Evolutionary conservation across 148 eudicot genomes (phyloP), one percentile per base, ranked within the genome.

Genomic region (Fagopyrum tataricum): DNA sequence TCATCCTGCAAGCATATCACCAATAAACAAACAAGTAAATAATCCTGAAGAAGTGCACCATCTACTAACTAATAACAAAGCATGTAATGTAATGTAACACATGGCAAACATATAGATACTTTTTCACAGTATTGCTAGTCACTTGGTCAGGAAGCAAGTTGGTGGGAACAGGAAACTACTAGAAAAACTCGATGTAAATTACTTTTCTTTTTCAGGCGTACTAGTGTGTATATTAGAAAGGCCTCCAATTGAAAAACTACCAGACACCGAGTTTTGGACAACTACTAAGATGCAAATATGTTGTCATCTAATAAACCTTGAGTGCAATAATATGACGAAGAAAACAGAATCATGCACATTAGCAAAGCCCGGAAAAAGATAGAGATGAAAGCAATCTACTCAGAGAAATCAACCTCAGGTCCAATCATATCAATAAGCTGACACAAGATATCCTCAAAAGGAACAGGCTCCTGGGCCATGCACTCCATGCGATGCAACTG

Each of bases 401-500:
- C 20, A 43, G 8, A 26, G 12, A 72, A 15, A 23, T 71, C 73
- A 52, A 94, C 98, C 98, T 91, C 97, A 47, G 98, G 97, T 67
- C 75, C 79, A 79, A 94, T 76, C 98, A 94, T 94, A 82, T 94
- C 98, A 84, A 91, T 84, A 44, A 94, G 89, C 79, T 94, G 98
- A 84, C 98, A 94, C 77, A 94, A 88, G 70, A 94, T 89, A 80
- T 94, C 98, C 87, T 94, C 98, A 84, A 91, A 94, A 47, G 88
- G 93, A 70, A 91, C 98, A 69, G 98, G 97, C 78, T 94, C 98
- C 78, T 94, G 98, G 77, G 97, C 96, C 93, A 94, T 94, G 82
- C 98, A 94, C 81, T 94, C 98, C 98, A 94, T 94, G 73, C 98
- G 87, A 80, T 94, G 98, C 84, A 94, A 83, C 84, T 95, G 98